Percentiles rank a stretch among this genome's conserved stretches.
phyloP scores from a whole-genome alignment of 768 basidiomycete genomes.

The Termitomyces sp. region DNA sequence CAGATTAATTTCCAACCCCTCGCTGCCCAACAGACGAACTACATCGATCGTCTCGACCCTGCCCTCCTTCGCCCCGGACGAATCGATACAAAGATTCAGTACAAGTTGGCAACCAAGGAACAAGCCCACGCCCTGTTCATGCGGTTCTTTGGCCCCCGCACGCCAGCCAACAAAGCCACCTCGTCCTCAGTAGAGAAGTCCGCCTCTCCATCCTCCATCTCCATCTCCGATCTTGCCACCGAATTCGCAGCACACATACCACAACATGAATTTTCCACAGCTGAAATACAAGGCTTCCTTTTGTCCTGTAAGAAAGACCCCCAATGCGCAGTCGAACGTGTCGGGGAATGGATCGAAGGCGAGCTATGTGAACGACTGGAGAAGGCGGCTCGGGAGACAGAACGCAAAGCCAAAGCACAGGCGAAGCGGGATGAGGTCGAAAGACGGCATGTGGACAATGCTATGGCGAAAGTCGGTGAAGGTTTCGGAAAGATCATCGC shows the following conservation, averaged over 20 bases:
- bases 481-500: neutral
- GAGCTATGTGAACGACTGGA: slow-evolving; percentile 28
- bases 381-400: slow-evolving; percentile 29
- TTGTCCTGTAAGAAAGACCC: slow-evolving; percentile 39
- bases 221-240: slow-evolving; percentile 28
- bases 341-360: slow-evolving; percentile 37
- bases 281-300: slow-evolving; percentile 59
- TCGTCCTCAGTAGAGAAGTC: slow-evolving; percentile 5
- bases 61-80: slow-evolving; percentile 54
- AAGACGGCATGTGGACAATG: slow-evolving; percentile 20
- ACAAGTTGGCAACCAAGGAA: slow-evolving; percentile 39
- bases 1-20: neutral
- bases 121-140: slow-evolving; percentile 46
- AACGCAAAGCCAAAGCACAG: slow-evolving; percentile 19
- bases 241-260: slow-evolving; percentile 41
- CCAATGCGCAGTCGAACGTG: slow-evolving; percentile 25
- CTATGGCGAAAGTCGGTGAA: slow-evolving; percentile 15
- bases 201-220: slow-evolving; percentile 8
- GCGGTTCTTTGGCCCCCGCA: slow-evolving; percentile 36
- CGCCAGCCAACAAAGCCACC: neutral
- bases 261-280: slow-evolving; percentile 45
- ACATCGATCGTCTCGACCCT: slow-evolving; percentile 49
- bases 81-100: slow-evolving; percentile 50
- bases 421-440: slow-evolving; percentile 22
- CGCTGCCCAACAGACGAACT: slow-evolving; percentile 37